Evolutionary conservation across 2,329 filamentous ascomycete species (phyloP).

Genomic region (Pseudocercospora musae): DNA sequence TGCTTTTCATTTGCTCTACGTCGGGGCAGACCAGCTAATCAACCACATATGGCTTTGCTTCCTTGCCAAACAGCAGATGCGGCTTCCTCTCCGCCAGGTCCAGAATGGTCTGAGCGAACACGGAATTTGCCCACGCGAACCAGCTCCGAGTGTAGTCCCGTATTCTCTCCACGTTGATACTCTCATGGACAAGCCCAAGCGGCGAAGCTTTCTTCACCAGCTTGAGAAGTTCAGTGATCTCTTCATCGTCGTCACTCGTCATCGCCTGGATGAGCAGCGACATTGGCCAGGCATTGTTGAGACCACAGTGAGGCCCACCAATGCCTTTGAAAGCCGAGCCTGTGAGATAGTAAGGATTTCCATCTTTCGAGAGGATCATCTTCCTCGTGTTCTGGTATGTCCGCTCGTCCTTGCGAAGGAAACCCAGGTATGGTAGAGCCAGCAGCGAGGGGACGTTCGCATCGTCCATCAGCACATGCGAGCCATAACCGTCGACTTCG

Average conservation of each 20-base stretch:
- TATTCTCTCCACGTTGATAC: constrained; percentile 73
- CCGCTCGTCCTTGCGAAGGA: constrained; percentile 60
- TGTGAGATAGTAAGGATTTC: constrained; percentile 85
- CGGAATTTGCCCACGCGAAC: constrained; percentile 98
- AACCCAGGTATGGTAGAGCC: constrained; percentile 74
- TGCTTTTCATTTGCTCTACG: neutral
- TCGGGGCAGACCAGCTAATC: constrained; percentile 7
- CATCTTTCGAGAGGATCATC: constrained; percentile 69
- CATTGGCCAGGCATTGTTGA: constrained; percentile 97
- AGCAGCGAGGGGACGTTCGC: constrained; percentile 82
- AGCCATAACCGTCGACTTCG: constrained; percentile 84
- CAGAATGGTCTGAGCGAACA: constrained; percentile 88
- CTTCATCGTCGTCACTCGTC: constrained; percentile 77
- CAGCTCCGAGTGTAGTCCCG: constrained; percentile 78
- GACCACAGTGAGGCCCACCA: constrained; percentile 77
- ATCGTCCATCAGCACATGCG: constrained; percentile 81
- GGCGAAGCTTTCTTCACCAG: constrained; percentile 71
- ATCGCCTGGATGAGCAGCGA: constrained; percentile 86
- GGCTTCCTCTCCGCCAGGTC: constrained; percentile 87
- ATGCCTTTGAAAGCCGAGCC: constrained; percentile 81
- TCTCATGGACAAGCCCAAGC: constrained; percentile 86
- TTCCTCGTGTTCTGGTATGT: constrained; percentile 85
- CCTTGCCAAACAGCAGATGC: constrained; percentile 73
- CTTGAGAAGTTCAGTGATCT: constrained; percentile 71
- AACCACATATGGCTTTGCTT: constrained; percentile 55